phyloP scores from a whole-genome alignment of 371 early-diverging fungal genomes.

The Mortierella sp. region DNA sequence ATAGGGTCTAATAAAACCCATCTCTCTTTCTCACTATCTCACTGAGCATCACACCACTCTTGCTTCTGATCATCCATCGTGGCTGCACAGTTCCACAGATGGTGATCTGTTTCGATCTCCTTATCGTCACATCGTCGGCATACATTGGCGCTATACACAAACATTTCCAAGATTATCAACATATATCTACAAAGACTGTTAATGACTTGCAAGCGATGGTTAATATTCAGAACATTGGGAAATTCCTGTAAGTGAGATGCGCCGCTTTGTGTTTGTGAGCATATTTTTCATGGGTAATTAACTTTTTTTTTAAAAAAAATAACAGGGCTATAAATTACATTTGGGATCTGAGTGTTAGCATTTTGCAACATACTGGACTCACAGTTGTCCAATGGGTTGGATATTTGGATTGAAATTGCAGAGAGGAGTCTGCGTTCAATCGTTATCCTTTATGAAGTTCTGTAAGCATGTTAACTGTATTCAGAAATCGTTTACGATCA shows the following conservation, averaged over 20 bases:
- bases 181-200: background rate
- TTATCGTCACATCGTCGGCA: too few relatives aligned
- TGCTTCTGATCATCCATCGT: background rate
- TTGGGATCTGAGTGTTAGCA: background rate
- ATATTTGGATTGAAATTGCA: background rate
- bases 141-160: too few relatives aligned
- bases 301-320: background rate
- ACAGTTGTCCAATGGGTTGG: background rate
- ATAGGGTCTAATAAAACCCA: too few relatives aligned
- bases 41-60: too few relatives aligned
- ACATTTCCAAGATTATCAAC: constrained; percentile 10
- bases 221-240: constrained; percentile 2
- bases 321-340: constrained; percentile 22
- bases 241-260: constrained; percentile 20
- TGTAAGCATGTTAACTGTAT: constrained; percentile 9
- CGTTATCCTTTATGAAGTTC: constrained; percentile 5
- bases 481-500: background rate
- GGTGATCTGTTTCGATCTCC: background rate
- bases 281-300: background rate
- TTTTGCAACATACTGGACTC: background rate
- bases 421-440: background rate
- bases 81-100: background rate
- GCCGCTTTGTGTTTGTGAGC: background rate
- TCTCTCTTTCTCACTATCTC: too few relatives aligned
- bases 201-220: constrained; percentile 4